These are phyloP conservation scores for Thielaviopsis euricoi DNA, from an alignment of 2,329 filamentous ascomycete species.

Conservation along the genomic window DNA sequence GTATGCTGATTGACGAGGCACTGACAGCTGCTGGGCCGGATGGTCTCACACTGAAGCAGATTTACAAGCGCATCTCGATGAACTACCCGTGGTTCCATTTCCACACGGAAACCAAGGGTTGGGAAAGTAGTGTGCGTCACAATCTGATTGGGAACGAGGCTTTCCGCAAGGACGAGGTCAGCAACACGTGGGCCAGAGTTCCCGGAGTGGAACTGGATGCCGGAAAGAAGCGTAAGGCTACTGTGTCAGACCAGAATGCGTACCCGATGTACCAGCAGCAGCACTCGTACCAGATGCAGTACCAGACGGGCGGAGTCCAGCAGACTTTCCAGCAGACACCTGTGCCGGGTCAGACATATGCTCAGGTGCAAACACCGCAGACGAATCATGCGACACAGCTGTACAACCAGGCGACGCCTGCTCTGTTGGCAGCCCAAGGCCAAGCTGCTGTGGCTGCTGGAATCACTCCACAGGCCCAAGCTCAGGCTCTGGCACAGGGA, in stretches of 20 bases:
- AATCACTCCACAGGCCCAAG: slow-evolving; percentile 6
- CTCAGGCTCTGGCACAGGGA: slow-evolving; percentile 3
- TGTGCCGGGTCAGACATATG: not conserved
- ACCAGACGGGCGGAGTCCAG: slow-evolving; percentile 1
- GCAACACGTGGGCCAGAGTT: slow-evolving; percentile 39
- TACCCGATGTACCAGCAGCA: slow-evolving; percentile 19
- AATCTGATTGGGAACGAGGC: slow-evolving; percentile 46
- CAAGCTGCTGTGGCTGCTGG: slow-evolving; percentile 4
- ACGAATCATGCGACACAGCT: slow-evolving; percentile 1
- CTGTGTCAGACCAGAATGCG: slow-evolving; percentile 29
- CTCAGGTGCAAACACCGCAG: not conserved
- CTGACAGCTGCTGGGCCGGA: slow-evolving; percentile 35
- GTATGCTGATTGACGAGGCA: slow-evolving; percentile 43
- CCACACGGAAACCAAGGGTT: slow-evolving; percentile 44
- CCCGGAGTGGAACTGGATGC: slow-evolving; percentile 42
- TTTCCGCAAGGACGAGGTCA: slow-evolving; percentile 40
- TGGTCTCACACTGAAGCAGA: slow-evolving; percentile 42
- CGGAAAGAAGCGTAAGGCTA: slow-evolving; percentile 42
- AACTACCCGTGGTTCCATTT: slow-evolving; percentile 45
- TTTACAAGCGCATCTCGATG: slow-evolving; percentile 43
- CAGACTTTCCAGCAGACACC: slow-evolving; percentile 2
- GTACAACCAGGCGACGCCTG: slow-evolving; percentile 7
- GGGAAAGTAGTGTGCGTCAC: slow-evolving; percentile 49
- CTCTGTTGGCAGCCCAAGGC: slow-evolving; percentile 8
- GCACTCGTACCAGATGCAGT: slow-evolving; percentile 10